These are phyloP conservation scores for Didymella lethalis DNA, from an alignment of 2,329 filamentous ascomycete species.

Conservation along the genomic window DNA sequence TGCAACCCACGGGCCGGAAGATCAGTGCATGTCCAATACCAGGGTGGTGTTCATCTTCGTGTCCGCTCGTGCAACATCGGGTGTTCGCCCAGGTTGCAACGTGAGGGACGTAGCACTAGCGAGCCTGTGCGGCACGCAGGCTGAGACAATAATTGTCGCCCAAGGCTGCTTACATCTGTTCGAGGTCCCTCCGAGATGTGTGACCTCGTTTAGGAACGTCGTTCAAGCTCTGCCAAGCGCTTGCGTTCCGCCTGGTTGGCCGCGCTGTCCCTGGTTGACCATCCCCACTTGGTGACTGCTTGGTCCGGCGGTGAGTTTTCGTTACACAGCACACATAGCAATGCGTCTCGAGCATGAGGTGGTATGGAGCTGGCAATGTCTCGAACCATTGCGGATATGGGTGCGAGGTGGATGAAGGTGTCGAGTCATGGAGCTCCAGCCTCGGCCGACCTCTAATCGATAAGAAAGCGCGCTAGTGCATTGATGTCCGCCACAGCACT, in stretches of 20 bases:
- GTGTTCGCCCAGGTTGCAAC: constrained; percentile 14
- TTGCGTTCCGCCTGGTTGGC: not conserved
- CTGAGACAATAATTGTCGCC: constrained; percentile 17
- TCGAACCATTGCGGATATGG: not conserved
- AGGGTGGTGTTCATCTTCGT: not conserved
- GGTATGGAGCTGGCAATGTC: not conserved
- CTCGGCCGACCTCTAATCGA: constrained; percentile 18
- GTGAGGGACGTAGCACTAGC: constrained; percentile 13
- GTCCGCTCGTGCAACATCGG: constrained; percentile 7
- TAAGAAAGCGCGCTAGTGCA: constrained; percentile 12
- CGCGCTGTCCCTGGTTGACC: too few species aligned
- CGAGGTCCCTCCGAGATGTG: not conserved
- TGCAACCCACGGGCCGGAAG: constrained; percentile 7
- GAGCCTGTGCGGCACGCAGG: constrained; percentile 3
- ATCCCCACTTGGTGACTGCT: too few species aligned
- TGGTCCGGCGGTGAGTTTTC: not conserved
- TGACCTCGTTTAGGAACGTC: not conserved
- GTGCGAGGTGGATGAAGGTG: constrained; percentile 10
- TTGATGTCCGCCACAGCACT: constrained; percentile 10
- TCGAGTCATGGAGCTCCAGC: not conserved
- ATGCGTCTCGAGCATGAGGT: constrained; percentile 8
- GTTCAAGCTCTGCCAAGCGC: not conserved
- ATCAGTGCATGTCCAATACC: not conserved
- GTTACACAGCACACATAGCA: constrained; percentile 14
- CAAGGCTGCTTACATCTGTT: not conserved